These are phyloP conservation scores for Chrysochromulina parva DNA, from an alignment of 78 protist genomes.

Conservation along the genomic window DNA sequence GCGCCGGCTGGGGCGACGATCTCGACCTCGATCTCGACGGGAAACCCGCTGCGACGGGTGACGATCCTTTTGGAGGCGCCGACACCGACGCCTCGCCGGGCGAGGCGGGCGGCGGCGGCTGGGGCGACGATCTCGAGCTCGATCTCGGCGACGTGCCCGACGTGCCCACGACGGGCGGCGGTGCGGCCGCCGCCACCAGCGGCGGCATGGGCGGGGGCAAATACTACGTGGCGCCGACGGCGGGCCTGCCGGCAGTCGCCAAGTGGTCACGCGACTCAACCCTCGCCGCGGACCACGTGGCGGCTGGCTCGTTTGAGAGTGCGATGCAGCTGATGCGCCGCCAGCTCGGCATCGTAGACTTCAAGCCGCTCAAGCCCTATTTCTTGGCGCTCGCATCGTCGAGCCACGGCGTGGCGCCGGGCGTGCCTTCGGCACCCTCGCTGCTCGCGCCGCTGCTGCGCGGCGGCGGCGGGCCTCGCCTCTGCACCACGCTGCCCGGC, in stretches of 20 bases:
- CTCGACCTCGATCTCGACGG: conserved; percentile 17
- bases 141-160: not conserved
- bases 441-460: conserved; percentile 5
- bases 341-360: conserved; percentile 86
- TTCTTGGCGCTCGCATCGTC: conserved; percentile 55
- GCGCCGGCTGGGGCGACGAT: conserved; percentile 51
- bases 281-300: conserved; percentile 75
- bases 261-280: conserved; percentile 33
- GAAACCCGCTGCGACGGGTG: not conserved
- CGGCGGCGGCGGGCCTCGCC: not conserved
- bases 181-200: not conserved
- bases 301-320: conserved; percentile 89
- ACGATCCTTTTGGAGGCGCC: not conserved
- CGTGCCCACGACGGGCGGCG: not conserved
- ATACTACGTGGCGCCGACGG: conserved; percentile 36
- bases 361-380: conserved; percentile 77
- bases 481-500: not conserved
- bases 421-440: not conserved
- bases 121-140: conserved; percentile 19
- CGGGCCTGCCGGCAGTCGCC: conserved; percentile 18
- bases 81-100: not conserved
- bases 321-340: conserved; percentile 77
- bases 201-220: not conserved
- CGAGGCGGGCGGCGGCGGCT: not conserved
- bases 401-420: conserved; percentile 25